Percentiles rank a stretch among this genome's conserved stretches.
These are phyloP conservation scores for Tulasnella sp. DNA, from an alignment of 768 basidiomycete genomes.

Conservation along the genomic window DNA sequence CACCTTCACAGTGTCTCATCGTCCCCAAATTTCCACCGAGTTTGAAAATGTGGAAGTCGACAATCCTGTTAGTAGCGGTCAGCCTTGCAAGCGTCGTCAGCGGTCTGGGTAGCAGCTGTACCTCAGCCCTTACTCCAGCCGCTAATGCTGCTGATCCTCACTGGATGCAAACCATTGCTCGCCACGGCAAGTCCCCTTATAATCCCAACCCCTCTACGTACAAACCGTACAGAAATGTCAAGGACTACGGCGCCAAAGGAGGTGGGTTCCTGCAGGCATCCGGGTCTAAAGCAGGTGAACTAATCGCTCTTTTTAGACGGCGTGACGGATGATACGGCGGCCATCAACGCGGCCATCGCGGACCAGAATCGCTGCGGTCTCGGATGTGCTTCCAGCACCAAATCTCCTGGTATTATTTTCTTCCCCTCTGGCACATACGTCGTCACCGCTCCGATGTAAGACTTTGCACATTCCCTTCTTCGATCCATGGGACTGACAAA, in stretches of 20 bases:
- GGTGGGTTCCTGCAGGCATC: not conserved
- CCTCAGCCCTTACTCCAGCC: slow-evolving; percentile 9
- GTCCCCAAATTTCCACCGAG: not conserved
- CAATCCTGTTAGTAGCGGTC: not conserved
- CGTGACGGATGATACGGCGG: slow-evolving; percentile 30
- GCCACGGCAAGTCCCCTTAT: slow-evolving; percentile 23
- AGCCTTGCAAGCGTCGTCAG: slow-evolving; percentile 2
- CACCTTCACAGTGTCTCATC: not conserved
- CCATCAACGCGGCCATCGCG: slow-evolving; percentile 29
- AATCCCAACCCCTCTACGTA: slow-evolving; percentile 25
- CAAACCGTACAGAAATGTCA: slow-evolving; percentile 28
- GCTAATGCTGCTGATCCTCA: slow-evolving; percentile 21
- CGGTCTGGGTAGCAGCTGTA: slow-evolving; percentile 14
- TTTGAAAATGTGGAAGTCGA: slow-evolving; percentile 18
- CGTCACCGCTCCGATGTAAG: slow-evolving; percentile 21
- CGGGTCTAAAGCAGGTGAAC: not conserved
- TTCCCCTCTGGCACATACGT: slow-evolving; percentile 29
- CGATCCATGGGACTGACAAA: not conserved
- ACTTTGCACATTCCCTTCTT: not conserved
- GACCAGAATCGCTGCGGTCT: slow-evolving; percentile 25
- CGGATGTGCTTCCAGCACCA: slow-evolving; percentile 24
- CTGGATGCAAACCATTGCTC: slow-evolving; percentile 27
- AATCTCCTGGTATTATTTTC: slow-evolving; percentile 29
- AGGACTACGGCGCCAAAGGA: slow-evolving; percentile 28
- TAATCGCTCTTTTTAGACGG: slow-evolving; percentile 21